Conservation (phyloP, 1,284 basidiomycete species). For the Microstroma glucosiphilum region DNA sequence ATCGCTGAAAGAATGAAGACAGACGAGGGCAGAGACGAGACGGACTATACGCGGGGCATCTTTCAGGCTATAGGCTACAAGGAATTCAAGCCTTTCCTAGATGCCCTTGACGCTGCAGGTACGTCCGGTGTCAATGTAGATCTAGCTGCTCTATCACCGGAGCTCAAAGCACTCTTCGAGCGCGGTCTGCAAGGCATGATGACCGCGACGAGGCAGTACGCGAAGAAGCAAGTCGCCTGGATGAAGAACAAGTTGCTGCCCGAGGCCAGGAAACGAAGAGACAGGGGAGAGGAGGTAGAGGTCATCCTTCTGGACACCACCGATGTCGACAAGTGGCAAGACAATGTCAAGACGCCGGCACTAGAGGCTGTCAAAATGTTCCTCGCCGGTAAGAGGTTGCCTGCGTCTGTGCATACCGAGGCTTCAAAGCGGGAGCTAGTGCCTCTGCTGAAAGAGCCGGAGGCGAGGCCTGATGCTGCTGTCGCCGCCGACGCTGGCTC, state of each 20-base stretch:
- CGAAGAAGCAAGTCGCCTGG: constrained; percentile 86
- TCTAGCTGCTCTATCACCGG: constrained; percentile 53
- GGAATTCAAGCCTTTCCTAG: constrained; percentile 71
- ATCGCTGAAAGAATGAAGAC: constrained; percentile 36
- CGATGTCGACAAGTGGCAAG: constrained; percentile 40
- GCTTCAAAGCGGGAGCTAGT: neutral
- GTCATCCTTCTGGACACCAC: constrained; percentile 32
- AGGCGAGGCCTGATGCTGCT: neutral
- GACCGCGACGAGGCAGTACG: constrained; percentile 79
- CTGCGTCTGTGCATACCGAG: neutral
- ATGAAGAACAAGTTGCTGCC: constrained; percentile 83
- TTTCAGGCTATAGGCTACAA: constrained; percentile 94
- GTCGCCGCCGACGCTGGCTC: neutral
- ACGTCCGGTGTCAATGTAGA: constrained; percentile 52
- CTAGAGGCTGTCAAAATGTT: too few species aligned
- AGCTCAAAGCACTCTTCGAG: neutral
- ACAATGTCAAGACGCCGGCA: neutral
- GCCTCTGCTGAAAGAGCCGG: neutral
- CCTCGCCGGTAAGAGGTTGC: too few species aligned
- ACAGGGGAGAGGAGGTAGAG: neutral
- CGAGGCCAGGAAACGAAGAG: constrained; percentile 54
- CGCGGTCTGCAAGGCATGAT: constrained; percentile 68
- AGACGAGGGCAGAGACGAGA: constrained; percentile 48
- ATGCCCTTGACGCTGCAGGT: constrained; percentile 51
- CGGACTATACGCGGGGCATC: constrained; percentile 67